Percentiles rank a stretch among this genome's conserved stretches.
Conservation (phyloP, 495 filamentous ascomycete species). For the Apodospora peruviana region DNA sequence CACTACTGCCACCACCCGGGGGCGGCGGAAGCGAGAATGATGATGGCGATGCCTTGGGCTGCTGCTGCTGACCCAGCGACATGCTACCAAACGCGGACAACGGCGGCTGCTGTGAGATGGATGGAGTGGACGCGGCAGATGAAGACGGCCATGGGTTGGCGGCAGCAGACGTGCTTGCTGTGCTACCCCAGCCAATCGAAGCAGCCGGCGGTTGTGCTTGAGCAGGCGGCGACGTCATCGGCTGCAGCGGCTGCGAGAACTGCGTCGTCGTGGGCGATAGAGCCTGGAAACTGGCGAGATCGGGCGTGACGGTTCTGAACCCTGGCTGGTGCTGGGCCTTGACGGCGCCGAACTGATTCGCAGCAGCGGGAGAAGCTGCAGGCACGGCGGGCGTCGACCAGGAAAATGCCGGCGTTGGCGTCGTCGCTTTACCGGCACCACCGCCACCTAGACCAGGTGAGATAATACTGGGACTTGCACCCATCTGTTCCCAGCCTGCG, state of each 20-base stretch:
- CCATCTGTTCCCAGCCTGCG: conserved; percentile 35
- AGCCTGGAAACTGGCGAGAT: conserved; percentile 41
- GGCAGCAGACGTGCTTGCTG: conserved; percentile 9
- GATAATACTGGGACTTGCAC: conserved; percentile 17
- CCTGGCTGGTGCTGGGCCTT: conserved; percentile 35
- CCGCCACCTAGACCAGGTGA: conserved; percentile 16
- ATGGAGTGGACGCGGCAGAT: conserved; percentile 13
- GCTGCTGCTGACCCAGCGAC: conserved; percentile 29
- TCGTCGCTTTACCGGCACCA: conserved; percentile 17
- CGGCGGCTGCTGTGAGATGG: conserved; percentile 15
- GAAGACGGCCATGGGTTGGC: conserved; percentile 33
- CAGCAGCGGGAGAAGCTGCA: conserved; percentile 15
- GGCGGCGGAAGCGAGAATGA: conserved; percentile 49
- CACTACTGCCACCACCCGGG: conserved; percentile 10
- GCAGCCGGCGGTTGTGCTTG: conserved; percentile 2
- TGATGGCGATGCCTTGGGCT: conserved; percentile 14
- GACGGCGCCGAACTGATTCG: conserved; percentile 26
- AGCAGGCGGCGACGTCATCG: conserved; percentile 7
- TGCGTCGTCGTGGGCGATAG: conserved; percentile 49
- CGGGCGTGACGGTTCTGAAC: conserved; percentile 53
- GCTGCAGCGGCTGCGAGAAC: conserved; percentile 48
- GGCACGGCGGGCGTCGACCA: conserved; percentile 52
- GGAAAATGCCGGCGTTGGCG: conserved; percentile 45
- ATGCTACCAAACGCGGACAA: conserved; percentile 22
- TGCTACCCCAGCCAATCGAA: conserved; percentile 23